Evolutionary conservation across 2,329 filamentous ascomycete genomes (phyloP), one percentile per base, ranked within the genome.

Genomic region (Berkeleyomyces basicola): DNA sequence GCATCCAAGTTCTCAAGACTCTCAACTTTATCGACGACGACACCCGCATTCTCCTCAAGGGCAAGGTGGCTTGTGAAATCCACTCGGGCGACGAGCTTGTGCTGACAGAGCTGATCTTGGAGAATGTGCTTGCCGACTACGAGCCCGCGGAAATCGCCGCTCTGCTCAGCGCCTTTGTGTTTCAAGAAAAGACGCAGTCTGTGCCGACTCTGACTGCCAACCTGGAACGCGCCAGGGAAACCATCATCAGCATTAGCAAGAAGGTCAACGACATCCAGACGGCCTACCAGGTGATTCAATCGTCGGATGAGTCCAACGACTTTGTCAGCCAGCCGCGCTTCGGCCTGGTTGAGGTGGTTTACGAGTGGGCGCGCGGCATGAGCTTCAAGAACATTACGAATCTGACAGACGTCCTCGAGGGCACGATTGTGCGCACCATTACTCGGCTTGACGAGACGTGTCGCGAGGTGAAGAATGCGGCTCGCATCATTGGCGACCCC

Each of bases 281-380:
- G 11, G 77, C 88, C 65, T 86, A 95, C 70, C 93, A 99, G 74
- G 92, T 99, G 39, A 92, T 97, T 64, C 82, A 95, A 64, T 88
- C 88, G 0, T 81, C 86, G 1, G 92, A 97, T 62, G 92, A 96
- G 71, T 87, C 86, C 64, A 96, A 95, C 69, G 92, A 97, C 73
- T 96, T 96, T 70, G 87, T 88, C 43, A 90, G 84, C 65, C 81
- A 86, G 62, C 90, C 91, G 1, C 82, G 92, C 7, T 99, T 99
- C 71, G 93, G 92, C 1, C 81, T 99, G 63, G 90, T 96, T 71
- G 93, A 99, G 73, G 93, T 99, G 0, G 95, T 99, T 42, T 96
- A 97, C 72, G 93, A 99, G 73, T 99, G 93, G 93, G 93, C 93
- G 7, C 80, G 90, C 59, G 93, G 93, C 36, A 97, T 97, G 90